Evolutionary conservation across 225 moss, liverwort and hornwort species (phyloP).

Genomic region (Rhytidiadelphus loreus): DNA sequence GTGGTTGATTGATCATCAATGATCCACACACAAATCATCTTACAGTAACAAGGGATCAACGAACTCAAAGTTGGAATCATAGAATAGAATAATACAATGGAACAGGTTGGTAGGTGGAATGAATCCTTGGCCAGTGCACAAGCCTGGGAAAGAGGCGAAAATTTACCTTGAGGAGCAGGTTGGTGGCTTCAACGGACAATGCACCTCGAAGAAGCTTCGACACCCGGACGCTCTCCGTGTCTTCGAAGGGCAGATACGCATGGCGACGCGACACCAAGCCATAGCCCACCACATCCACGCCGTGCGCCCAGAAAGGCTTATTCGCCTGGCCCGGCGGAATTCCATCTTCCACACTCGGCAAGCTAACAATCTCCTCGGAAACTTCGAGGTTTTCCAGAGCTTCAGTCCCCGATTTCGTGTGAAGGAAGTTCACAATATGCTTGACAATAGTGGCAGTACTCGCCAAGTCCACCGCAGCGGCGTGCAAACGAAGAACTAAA

Average conservation of each 20-base stretch:
- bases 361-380: background rate
- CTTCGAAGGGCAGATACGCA: constrained; percentile 48
- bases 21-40: background rate
- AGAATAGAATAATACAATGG: background rate
- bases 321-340: constrained; percentile 61
- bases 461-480: constrained; percentile 23
- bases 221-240: constrained; percentile 6
- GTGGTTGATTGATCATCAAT: too few species aligned
- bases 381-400: background rate
- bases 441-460: constrained; percentile 13
- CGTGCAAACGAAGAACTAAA: constrained; percentile 16
- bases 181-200: constrained; percentile 42
- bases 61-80: background rate
- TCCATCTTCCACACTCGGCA: constrained; percentile 28
- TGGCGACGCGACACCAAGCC: constrained; percentile 56
- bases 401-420: background rate
- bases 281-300: constrained; percentile 61
- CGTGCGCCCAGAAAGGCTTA: constrained; percentile 86
- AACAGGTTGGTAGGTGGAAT: background rate
- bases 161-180: constrained; percentile 35
- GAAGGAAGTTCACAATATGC: constrained; percentile 4
- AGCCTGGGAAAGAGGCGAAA: background rate
- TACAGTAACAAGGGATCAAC: background rate
- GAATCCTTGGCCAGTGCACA: background rate
- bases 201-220: constrained; percentile 51